Percentiles rank a stretch among this genome's conserved stretches.
These are phyloP conservation scores for Aspergillus arachidicola DNA, from an alignment of 2,329 filamentous ascomycete genomes.

Conservation along the genomic window DNA sequence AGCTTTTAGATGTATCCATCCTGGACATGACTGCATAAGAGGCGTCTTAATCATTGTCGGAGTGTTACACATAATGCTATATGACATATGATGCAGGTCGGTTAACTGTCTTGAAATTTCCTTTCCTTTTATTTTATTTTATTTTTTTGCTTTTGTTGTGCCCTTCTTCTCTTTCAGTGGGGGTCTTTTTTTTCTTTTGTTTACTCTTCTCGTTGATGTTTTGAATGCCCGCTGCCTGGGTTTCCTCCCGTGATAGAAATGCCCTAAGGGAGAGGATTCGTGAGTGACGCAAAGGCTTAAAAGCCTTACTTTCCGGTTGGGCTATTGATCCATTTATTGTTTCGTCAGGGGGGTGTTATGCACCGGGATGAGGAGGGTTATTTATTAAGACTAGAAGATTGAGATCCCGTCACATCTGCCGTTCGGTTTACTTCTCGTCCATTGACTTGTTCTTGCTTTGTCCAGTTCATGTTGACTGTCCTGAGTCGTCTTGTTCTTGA, in stretches of 20 bases:
- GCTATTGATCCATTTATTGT: slow-evolving; percentile 21
- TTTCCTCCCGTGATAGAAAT: not conserved
- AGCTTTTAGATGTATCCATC: not conserved
- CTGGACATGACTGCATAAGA: not conserved
- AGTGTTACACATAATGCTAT: not conserved
- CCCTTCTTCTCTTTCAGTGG: not conserved
- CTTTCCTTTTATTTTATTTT: not conserved
- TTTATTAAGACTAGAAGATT: not conserved
- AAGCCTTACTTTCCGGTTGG: slow-evolving; percentile 19
- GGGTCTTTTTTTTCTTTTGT: not conserved
- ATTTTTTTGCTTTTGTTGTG: not conserved
- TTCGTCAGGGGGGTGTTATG: slow-evolving; percentile 7
- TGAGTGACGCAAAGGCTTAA: slow-evolving; percentile 7
- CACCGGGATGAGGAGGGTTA: not conserved
- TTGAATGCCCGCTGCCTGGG: not conserved
- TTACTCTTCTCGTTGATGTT: not conserved
- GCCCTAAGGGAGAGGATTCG: slow-evolving; percentile 1
- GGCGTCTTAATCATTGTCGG: not conserved
- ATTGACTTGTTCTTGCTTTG: not conserved
- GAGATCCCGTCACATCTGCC: not conserved
- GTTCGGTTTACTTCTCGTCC: not conserved
- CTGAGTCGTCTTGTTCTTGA: not conserved
- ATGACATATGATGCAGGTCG: not conserved
- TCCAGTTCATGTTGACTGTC: not conserved
- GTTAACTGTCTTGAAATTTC: not conserved